Percentiles rank a stretch among this genome's conserved stretches.
Conservation (phyloP, 257 asterid species). For the Ilex aquifolium region DNA sequence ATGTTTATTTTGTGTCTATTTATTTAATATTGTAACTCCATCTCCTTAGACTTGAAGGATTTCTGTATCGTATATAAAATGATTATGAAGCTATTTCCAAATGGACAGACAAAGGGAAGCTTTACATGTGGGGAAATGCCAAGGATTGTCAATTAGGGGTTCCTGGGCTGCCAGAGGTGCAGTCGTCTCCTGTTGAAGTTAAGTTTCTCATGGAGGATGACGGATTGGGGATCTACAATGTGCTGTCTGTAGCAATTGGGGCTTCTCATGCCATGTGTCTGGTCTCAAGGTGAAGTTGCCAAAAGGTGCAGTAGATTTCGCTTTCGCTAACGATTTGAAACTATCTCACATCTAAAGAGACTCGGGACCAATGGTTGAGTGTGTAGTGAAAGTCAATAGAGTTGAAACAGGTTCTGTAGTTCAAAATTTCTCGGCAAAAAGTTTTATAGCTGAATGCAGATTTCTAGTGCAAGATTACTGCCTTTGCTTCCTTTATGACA, state of each 20-base stretch:
- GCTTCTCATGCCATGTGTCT: slow-evolving; percentile 95
- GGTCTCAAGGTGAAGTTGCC: slow-evolving; percentile 44
- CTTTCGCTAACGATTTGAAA: no score
- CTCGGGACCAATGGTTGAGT: no score
- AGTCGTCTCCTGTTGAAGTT: slow-evolving; percentile 72
- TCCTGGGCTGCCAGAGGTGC: slow-evolving; percentile 75
- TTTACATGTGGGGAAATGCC: slow-evolving; percentile 93
- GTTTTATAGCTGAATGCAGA: no score
- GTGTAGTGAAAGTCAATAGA: no score
- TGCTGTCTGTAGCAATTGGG: slow-evolving; percentile 65
- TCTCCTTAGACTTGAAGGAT: background rate
- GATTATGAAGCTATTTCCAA: slow-evolving; percentile 4
- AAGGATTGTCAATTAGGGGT: slow-evolving; percentile 78
- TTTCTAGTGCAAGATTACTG: no score
- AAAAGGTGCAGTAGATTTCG: background rate
- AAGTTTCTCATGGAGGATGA: slow-evolving; percentile 71
- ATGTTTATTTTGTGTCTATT: background rate
- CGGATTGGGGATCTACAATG: slow-evolving; percentile 51
- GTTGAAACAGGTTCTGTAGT: no score
- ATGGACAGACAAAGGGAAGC: slow-evolving; percentile 61
- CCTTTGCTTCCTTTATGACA: no score
- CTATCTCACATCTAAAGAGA: no score
- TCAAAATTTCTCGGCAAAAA: no score
- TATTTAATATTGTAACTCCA: background rate
- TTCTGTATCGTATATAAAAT: background rate